phyloP scores from a whole-genome alignment of 2,329 filamentous ascomycete genomes.

The Biscogniauxia marginata region DNA sequence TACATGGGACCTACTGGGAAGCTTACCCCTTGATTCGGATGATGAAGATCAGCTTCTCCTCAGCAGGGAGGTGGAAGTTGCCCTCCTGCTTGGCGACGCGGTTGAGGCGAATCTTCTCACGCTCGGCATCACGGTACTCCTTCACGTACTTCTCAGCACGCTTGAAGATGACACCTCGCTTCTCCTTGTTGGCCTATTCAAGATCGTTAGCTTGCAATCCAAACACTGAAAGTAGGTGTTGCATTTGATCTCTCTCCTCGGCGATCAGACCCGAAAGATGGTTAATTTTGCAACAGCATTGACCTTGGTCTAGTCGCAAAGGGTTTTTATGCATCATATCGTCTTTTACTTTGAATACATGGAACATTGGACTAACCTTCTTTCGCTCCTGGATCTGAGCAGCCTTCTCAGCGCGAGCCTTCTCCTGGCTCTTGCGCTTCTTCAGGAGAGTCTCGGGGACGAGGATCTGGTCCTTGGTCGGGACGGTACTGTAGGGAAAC shows the following conservation, averaged over 20 bases:
- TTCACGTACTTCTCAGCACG: conserved; percentile 99
- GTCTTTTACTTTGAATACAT: conserved; percentile 29
- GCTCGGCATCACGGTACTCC: conserved; percentile 98
- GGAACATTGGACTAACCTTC: conserved; percentile 65
- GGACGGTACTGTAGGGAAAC: conserved; percentile 69
- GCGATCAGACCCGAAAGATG: conserved; percentile 99
- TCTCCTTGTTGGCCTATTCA: conserved; percentile 90
- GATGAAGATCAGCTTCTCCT: conserved; percentile 96
- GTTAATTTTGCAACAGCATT: conserved; percentile 97
- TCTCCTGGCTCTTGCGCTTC: conserved; percentile 99
- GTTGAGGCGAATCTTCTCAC: conserved; percentile 92
- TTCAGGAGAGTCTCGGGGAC: conserved; percentile 99
- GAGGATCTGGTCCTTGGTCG: conserved; percentile 92
- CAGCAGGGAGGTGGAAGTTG: conserved; percentile 89
- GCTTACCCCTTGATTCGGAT: conserved; percentile 93
- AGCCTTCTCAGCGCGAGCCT: conserved; percentile 87
- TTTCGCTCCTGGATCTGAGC: conserved; percentile 83
- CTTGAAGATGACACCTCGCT: conserved; percentile 99
- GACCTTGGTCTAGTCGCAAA: conserved; percentile 93
- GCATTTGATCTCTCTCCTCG: conserved; percentile 24
- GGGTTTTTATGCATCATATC: conserved; percentile 85
- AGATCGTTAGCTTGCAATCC: conserved; percentile 37
- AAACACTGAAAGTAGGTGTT: conserved; percentile 4
- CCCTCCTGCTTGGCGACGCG: conserved; percentile 90
- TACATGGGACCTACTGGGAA: not conserved